Percentiles rank a stretch among this genome's conserved stretches.
Evolutionary conservation across 1,139 yeast genomes (phyloP).

Genomic region (Meyerozyma sp.): DNA sequence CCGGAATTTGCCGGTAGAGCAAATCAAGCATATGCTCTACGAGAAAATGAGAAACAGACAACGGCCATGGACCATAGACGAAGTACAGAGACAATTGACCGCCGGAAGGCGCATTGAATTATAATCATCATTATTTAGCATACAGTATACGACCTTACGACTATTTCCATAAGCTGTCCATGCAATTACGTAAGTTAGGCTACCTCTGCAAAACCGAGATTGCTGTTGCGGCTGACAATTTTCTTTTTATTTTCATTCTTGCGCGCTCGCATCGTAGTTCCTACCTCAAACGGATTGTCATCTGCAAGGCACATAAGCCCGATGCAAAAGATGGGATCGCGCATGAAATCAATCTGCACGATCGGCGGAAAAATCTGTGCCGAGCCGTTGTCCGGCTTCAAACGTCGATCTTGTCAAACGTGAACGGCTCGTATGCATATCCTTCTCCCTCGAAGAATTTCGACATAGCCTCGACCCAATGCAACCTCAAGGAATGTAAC

Average conservation of each 20-base stretch:
- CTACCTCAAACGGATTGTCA: background rate
- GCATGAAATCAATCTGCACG: background rate
- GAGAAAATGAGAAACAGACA: constrained; percentile 28
- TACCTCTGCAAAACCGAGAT: background rate
- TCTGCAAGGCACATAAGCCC: background rate
- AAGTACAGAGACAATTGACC: constrained; percentile 35
- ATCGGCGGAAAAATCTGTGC: background rate
- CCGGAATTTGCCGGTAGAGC: constrained; percentile 17
- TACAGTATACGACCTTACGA: constrained; percentile 1
- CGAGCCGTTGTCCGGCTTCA: too few relatives aligned
- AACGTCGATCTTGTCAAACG: constrained; percentile 28
- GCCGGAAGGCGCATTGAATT: constrained; percentile 27
- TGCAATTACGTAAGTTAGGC: background rate
- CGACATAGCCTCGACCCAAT: constrained; percentile 99
- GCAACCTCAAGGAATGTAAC: constrained; percentile 93
- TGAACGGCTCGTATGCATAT: constrained; percentile 77
- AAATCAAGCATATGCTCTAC: constrained; percentile 26
- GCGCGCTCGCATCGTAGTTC: background rate
- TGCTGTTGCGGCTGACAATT: background rate
- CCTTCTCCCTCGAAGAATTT: constrained; percentile 98
- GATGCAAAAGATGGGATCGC: background rate
- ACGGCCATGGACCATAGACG: constrained; percentile 35
- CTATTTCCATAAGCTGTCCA: background rate
- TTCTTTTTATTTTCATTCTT: too few relatives aligned
- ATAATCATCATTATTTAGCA: background rate